Conservation (phyloP, 2,329 filamentous ascomycete species). For the Alternaria dauci region DNA sequence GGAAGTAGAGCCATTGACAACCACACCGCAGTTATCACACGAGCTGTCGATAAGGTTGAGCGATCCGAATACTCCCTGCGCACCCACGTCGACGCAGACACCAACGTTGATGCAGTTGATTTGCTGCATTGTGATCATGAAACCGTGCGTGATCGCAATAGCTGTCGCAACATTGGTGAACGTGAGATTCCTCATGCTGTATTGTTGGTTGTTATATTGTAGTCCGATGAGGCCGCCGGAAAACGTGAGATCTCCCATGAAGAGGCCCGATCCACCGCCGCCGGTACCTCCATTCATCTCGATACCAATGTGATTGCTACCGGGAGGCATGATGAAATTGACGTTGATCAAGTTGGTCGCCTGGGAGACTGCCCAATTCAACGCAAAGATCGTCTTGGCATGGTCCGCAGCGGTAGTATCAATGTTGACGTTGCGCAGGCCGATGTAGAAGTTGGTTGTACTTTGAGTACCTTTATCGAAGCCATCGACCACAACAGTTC, state of each 20-base stretch:
- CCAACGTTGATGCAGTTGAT: background rate
- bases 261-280: background rate
- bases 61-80: background rate
- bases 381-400: background rate
- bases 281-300: background rate
- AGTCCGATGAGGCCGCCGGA: background rate
- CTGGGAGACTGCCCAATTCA: background rate
- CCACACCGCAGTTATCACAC: background rate
- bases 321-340: background rate
- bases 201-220: background rate
- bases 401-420: background rate
- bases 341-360: background rate
- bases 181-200: background rate
- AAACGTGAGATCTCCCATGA: background rate
- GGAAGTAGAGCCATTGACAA: background rate
- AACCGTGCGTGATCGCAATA: background rate
- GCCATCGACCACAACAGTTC: background rate
- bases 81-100: background rate
- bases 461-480: background rate
- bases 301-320: background rate
- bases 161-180: background rate
- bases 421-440: background rate
- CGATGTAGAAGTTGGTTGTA: background rate
- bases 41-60: background rate
- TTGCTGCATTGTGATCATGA: background rate